Evolutionary conservation across 2,329 filamentous ascomycete genomes (phyloP).

Genomic region (Neoscytalidium dimidiatum): DNA sequence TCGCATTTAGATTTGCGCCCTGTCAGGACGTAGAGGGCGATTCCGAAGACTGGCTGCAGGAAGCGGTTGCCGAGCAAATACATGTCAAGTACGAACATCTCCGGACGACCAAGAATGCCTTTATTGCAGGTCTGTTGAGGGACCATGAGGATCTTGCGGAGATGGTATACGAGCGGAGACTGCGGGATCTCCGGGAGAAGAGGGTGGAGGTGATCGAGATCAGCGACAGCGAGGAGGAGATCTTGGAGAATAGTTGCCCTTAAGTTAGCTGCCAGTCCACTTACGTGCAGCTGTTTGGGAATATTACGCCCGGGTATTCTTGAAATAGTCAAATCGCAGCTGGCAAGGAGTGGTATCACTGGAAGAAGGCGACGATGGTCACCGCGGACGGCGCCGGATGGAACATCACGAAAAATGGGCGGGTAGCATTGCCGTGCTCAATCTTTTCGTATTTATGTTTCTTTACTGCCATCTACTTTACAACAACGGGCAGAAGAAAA

Average conservation of each 20-base stretch:
- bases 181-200: not conserved
- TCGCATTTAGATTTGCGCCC: not conserved
- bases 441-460: too few relatives aligned
- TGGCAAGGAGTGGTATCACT: too few relatives aligned
- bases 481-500: too few relatives aligned
- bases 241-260: not conserved
- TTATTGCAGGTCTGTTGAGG: not conserved
- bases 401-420: too few relatives aligned
- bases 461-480: too few relatives aligned
- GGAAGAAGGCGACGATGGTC: too few relatives aligned
- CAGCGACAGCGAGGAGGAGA: not conserved
- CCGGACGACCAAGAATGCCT: not conserved
- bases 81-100: not conserved
- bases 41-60: not conserved
- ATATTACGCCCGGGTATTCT: too few relatives aligned
- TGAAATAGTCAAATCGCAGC: too few relatives aligned
- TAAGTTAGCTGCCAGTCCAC: not conserved
- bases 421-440: too few relatives aligned
- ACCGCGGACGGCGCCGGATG: too few relatives aligned
- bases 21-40: not conserved
- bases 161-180: not conserved
- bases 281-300: not conserved
- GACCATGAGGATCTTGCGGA: constrained; percentile 12
- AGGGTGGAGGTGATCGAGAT: not conserved
- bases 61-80: not conserved